Percentiles rank a stretch among this genome's conserved stretches.
Conservation (phyloP, 2,329 filamentous ascomycete species). For the Neonectria sp. region DNA sequence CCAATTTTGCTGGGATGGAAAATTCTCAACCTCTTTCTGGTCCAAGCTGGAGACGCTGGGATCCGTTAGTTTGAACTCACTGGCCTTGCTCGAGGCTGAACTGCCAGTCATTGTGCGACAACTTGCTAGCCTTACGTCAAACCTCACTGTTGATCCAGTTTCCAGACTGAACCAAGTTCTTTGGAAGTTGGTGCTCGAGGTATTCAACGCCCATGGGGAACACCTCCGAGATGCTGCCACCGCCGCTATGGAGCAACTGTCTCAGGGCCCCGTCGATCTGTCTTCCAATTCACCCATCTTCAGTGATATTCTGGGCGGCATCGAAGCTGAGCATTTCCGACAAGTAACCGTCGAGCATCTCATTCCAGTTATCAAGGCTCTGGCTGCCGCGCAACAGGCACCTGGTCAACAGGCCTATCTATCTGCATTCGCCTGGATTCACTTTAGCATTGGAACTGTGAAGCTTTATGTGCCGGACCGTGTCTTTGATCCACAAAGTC, state of each 20-base stretch:
- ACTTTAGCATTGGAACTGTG: conserved; percentile 81
- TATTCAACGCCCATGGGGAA: conserved; percentile 58
- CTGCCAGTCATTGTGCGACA: conserved; percentile 73
- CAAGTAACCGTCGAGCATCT: conserved; percentile 60
- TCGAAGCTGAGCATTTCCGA: conserved; percentile 55
- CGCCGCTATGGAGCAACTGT: conserved; percentile 45
- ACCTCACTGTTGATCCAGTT: conserved; percentile 67
- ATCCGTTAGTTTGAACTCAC: conserved; percentile 70
- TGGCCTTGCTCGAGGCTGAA: conserved; percentile 76
- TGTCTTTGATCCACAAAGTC: conserved; percentile 84
- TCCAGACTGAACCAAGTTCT: conserved; percentile 65
- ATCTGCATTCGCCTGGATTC: conserved; percentile 76
- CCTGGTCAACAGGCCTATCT: conserved; percentile 46
- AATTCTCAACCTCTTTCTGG: conserved; percentile 64
- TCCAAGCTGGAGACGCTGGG: conserved; percentile 66
- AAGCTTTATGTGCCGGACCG: conserved; percentile 89
- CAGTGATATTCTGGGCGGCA: conserved; percentile 38
- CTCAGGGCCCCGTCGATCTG: conserved; percentile 23
- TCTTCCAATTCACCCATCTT: conserved; percentile 33
- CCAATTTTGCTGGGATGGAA: conserved; percentile 58
- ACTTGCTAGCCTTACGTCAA: conserved; percentile 63
- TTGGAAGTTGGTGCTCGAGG: conserved; percentile 59
- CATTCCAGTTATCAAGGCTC: conserved; percentile 61
- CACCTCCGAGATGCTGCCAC: conserved; percentile 48
- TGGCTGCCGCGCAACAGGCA: conserved; percentile 51